phyloP scores from a whole-genome alignment of 345 rosid genomes.

The Viola odorata region DNA sequence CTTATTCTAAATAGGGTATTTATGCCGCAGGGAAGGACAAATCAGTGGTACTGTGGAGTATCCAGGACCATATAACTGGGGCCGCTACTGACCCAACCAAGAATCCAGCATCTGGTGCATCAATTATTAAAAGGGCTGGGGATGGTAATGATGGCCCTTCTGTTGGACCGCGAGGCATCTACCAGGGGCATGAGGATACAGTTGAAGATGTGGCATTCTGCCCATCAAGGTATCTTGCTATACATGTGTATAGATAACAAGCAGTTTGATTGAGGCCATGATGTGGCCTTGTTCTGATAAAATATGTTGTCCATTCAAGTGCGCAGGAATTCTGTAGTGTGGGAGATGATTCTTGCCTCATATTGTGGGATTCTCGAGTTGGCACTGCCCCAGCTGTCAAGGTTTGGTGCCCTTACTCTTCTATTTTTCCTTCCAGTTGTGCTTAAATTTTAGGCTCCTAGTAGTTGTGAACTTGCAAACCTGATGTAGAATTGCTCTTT shows the following conservation, averaged over 20 bases:
- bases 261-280: neutral
- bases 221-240: slow-evolving; percentile 73
- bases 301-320: slow-evolving; percentile 38
- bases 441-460: no score
- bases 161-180: slow-evolving; percentile 93
- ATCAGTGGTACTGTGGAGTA: slow-evolving; percentile 92
- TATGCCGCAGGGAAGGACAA: slow-evolving; percentile 83
- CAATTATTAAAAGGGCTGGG: slow-evolving; percentile 60
- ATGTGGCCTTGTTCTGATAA: slow-evolving; percentile 17
- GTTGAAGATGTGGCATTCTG: slow-evolving; percentile 97
- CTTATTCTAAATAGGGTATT: slow-evolving; percentile 19
- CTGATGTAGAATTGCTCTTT: neutral
- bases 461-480: no score
- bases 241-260: neutral
- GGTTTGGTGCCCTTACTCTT: slow-evolving; percentile 31
- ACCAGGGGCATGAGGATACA: slow-evolving; percentile 87
- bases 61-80: slow-evolving; percentile 88
- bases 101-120: slow-evolving; percentile 65
- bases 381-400: slow-evolving; percentile 76
- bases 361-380: slow-evolving; percentile 94
- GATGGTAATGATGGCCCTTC: slow-evolving; percentile 71
- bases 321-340: slow-evolving; percentile 98
- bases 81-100: slow-evolving; percentile 59
- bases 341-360: slow-evolving; percentile 99
- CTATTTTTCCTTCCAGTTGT: neutral